Conservation (phyloP, 768 basidiomycete species). For the Crucibulum laeve region DNA sequence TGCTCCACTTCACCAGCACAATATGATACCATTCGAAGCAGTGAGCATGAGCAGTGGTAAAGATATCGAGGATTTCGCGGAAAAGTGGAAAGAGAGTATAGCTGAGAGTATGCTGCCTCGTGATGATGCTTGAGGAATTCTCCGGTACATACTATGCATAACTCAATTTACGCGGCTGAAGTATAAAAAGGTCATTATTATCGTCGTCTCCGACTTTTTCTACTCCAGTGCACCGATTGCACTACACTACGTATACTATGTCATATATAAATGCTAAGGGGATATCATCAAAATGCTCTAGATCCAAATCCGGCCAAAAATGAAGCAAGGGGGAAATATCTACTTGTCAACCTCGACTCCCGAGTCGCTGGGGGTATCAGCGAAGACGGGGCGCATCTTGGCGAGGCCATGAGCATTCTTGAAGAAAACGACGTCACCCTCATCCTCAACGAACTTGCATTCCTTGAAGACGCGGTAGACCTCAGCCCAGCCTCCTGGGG, state of each 20-base stretch:
- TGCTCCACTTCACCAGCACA: conserved; percentile 75
- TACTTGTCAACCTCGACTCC: conserved; percentile 51
- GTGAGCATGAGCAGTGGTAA: conserved; percentile 73
- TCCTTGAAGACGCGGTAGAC: conserved; percentile 71
- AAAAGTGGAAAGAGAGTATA: conserved; percentile 56
- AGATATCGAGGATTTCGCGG: conserved; percentile 69
- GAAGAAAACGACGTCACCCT: conserved; percentile 87
- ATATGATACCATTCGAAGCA: conserved; percentile 90
- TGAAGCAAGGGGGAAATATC: too few relatives aligned
- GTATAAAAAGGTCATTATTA: too few relatives aligned
- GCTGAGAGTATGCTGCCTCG: conserved; percentile 19
- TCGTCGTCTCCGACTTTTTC: too few relatives aligned
- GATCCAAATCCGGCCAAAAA: too few relatives aligned
- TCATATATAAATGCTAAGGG: background rate
- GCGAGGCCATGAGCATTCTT: conserved; percentile 84
- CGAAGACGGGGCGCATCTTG: conserved; percentile 58
- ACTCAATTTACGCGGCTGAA: too few relatives aligned
- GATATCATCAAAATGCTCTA: background rate
- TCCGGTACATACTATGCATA: too few relatives aligned
- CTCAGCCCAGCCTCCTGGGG: conserved; percentile 78
- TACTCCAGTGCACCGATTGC: background rate
- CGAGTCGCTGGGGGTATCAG: conserved; percentile 56
- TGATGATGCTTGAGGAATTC: background rate
- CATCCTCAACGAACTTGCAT: conserved; percentile 96
- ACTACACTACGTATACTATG: background rate